Evolutionary conservation across 345 rosid genomes (phyloP), one percentile per base, ranked within the genome.

Genomic region (Salix suchowensis): DNA sequence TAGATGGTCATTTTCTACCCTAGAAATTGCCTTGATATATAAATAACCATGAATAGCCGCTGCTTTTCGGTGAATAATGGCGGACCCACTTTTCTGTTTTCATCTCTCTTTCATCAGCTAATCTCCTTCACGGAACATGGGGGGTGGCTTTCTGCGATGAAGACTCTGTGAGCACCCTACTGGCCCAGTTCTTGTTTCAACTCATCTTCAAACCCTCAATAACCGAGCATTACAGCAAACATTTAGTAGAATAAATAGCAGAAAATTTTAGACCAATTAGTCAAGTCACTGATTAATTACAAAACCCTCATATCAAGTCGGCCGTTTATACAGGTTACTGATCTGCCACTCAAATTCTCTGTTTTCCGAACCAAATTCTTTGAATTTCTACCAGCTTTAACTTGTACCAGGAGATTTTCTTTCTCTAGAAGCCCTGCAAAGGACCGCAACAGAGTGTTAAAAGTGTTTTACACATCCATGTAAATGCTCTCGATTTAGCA

Each of bases 81-180:
- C 34, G 78, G 76, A 28, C 78, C 82, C 78, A 48, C 46, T 6
- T 23, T 69, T 64, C 65, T 75, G 72, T 15, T 76, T 68, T 62
- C 6, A 9, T 44, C 55, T 9, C 34, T 54, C 28, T 8, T 46
- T 58, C 52, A 26, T 50, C 74, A 11, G 55, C 71, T 73, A 78
- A 39, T 67, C 42, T 28, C 55, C 37, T 78, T 66, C 78, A 73
- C 74, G 61, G 77, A 75, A 78, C 79, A 71, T 82, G 82, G 78
- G 48, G 7, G 52, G 1, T 6, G 40, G 67, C 30, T 64, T 60
- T 70, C 61, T 36, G 37, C 6, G 37, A 19, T 34, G 13, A 73
- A n/a, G 42, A 64, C 64, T 8, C 69, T 3, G 62, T 55, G 64
- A 58, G 64, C 13, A 21, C 36, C n/a, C 68, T 37, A 39, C 1